These are phyloP conservation scores for Spiraea crenata DNA, from an alignment of 331 rosid genomes.

Conservation along the genomic window DNA sequence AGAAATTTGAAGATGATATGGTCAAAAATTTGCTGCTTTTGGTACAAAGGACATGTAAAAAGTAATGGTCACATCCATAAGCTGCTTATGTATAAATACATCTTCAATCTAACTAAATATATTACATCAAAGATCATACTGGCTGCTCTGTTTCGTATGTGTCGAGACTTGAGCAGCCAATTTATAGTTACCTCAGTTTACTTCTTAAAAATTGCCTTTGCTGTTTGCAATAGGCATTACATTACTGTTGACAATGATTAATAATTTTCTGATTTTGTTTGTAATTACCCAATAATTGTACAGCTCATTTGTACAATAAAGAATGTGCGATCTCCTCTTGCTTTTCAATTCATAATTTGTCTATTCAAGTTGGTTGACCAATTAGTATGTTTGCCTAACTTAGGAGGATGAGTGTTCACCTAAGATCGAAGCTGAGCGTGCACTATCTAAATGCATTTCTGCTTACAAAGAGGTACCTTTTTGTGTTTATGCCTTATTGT, in stretches of 20 bases:
- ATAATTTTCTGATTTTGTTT: not conserved
- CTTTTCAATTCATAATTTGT: not conserved
- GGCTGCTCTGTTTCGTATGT: not conserved
- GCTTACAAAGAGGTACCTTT: conserved; percentile 62
- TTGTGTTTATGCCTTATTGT: not conserved
- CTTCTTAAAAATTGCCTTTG: not conserved
- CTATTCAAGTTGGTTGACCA: conserved; percentile 3
- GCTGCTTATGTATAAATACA: too few relatives aligned
- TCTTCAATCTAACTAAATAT: too few relatives aligned
- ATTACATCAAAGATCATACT: not conserved
- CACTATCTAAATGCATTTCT: conserved; percentile 57
- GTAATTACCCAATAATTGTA: not conserved
- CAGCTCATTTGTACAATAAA: not conserved
- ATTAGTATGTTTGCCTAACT: not conserved
- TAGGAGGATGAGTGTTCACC: conserved; percentile 30
- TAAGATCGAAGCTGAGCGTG: conserved; percentile 40
- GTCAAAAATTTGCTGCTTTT: not conserved
- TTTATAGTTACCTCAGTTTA: not conserved
- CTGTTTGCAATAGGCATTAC: not conserved
- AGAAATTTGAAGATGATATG: not conserved
- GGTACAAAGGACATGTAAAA: not conserved
- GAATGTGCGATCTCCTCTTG: not conserved
- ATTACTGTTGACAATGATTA: not conserved
- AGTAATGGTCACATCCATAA: too few relatives aligned
- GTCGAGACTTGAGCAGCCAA: not conserved